Evolutionary conservation across 495 filamentous ascomycete species (phyloP).

Genomic region (Apodospora peruviana): DNA sequence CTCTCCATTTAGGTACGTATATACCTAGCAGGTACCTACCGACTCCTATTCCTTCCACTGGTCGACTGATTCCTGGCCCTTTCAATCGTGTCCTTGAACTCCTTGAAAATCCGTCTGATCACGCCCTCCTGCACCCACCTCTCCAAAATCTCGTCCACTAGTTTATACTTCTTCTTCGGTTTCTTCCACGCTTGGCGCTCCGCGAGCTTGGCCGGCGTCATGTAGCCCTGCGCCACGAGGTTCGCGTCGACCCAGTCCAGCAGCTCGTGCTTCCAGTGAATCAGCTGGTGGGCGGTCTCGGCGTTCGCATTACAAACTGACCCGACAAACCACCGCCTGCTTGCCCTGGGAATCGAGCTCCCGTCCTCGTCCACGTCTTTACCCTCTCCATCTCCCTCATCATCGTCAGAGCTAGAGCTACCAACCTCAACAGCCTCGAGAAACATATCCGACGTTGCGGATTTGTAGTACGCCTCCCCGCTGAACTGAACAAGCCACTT

Average conservation of each 20-base stretch:
- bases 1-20: not conserved
- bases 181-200: constrained; percentile 34
- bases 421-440: constrained; percentile 54
- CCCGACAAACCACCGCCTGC: constrained; percentile 35
- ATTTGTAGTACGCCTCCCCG: constrained; percentile 64
- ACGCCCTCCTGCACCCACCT: constrained; percentile 25
- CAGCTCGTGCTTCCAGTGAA: constrained; percentile 71
- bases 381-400: constrained; percentile 32
- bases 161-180: constrained; percentile 47
- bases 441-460: constrained; percentile 29
- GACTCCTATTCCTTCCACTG: constrained; percentile 11
- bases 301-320: constrained; percentile 60
- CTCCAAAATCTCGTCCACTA: constrained; percentile 43
- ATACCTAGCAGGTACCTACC: not conserved
- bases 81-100: constrained; percentile 33
- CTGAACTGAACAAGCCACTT: constrained; percentile 54
- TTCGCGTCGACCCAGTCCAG: constrained; percentile 63
- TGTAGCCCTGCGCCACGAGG: constrained; percentile 51
- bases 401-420: constrained; percentile 27
- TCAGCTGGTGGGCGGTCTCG: constrained; percentile 59
- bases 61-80: constrained; percentile 28
- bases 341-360: constrained; percentile 27
- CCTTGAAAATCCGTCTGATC: constrained; percentile 23
- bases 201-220: constrained; percentile 34
- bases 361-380: constrained; percentile 35